These are phyloP conservation scores for Pleurotus eryngii DNA, from an alignment of 768 basidiomycete genomes.

Conservation along the genomic window DNA sequence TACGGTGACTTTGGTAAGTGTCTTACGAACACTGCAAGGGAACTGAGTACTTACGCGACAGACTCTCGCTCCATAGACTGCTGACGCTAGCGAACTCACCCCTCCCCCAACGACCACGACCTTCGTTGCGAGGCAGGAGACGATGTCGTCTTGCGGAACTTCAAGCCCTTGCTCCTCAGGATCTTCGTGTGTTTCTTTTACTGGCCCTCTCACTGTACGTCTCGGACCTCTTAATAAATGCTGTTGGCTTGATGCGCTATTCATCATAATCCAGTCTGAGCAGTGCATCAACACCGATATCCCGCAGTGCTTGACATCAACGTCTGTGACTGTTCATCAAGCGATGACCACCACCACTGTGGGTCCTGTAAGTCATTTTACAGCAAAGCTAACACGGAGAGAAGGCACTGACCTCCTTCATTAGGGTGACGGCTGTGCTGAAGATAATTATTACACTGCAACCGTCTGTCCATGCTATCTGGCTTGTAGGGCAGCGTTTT, in stretches of 20 bases:
- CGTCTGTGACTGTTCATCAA: neutral
- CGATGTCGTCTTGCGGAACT: neutral
- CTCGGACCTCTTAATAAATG: neutral
- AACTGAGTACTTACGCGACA: no score
- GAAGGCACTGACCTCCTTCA: no score
- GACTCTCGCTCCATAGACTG: no score
- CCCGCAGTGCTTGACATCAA: neutral
- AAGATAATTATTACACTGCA: neutral
- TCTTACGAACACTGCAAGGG: no score
- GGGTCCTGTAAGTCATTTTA: conserved; percentile 1
- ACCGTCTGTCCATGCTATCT: neutral
- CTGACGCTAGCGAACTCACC: no score
- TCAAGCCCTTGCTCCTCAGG: neutral
- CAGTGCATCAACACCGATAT: neutral
- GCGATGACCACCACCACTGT: neutral
- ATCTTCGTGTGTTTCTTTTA: conserved; percentile 1
- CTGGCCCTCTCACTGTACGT: neutral
- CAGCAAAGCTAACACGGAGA: neutral
- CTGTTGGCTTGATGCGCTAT: neutral
- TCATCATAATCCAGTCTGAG: neutral
- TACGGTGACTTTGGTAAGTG: no score
- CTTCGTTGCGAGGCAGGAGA: no score
- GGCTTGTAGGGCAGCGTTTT: neutral
- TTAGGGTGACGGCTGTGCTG: neutral
- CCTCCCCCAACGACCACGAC: no score